Base-by-base conservation (phyloP, 2,329 filamentous ascomycete genomes). In the Neonectria neomacrospora region DNA sequence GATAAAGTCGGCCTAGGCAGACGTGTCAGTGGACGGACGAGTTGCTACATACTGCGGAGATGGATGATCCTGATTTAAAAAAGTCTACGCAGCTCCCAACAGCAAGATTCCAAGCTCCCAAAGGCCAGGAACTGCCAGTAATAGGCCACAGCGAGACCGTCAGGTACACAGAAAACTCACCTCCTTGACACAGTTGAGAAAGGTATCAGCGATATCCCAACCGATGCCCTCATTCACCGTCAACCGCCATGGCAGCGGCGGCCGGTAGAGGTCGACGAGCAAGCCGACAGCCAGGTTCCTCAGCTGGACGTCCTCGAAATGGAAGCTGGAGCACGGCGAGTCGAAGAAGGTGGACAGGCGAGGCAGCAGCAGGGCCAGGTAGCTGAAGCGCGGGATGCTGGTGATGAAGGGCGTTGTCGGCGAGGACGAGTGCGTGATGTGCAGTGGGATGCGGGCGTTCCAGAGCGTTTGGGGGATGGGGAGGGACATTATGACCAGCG, bases 1-100 rank as follows among this genome's bases (percentile, higher is more conserved):
- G 54, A 97, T 83, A 70, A 94, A 97, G 78, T 97, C 94, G 30
- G 94, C 94, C 84, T 88, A 60, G 54, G 52, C 39, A 37, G 16
- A 34, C 44, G 59, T 67, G 59, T 62, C 48, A 62, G 59, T 48
- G n/a, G 26, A 9, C 10, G 7, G n/a, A 50, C 5, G 26, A 26
- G 34, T 9, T 14, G 16, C 22, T 7, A 50, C 3, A 14, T 16
- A 9, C 55, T 44, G 16, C n/a, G n/a, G 18, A 39, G 50, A 47
- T 54, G 20, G 2, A 48, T 22, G 22, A 41, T 14, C 10, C 26
- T 10, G 1, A 10, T 48, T 14, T 9, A 2, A 41, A 37, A 37
- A 28, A 28, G 18, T 28, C 12, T 28, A 12, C 44, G 26, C 20
- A 18, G 18, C n/a, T 14, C 6, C 14, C 3, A 23, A 26, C 9